phyloP scores from a whole-genome alignment of 257 asterid genomes.

The Nicotiana tabacum region DNA sequence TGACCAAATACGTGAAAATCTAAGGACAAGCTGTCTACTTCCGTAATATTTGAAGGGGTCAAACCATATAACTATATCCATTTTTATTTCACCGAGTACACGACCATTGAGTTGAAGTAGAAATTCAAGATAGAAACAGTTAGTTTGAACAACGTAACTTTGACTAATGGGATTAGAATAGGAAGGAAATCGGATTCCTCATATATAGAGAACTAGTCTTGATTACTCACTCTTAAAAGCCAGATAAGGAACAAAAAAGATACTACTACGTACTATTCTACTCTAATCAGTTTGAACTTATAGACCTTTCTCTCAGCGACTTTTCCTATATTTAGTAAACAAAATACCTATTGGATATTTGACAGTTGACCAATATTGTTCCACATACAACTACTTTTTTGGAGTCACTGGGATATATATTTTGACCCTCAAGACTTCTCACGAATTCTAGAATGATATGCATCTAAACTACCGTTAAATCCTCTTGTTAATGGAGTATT shows the following conservation, averaged over 20 bases:
- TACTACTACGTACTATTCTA: not conserved
- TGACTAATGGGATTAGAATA: not conserved
- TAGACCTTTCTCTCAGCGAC: not conserved
- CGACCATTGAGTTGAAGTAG: not conserved
- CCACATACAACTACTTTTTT: not conserved
- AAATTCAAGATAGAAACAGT: not conserved
- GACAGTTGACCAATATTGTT: not conserved
- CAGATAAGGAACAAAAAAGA: not conserved
- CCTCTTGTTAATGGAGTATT: not conserved
- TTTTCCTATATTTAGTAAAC: not conserved
- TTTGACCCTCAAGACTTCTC: not conserved
- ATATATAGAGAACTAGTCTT: not conserved
- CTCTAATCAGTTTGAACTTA: not conserved
- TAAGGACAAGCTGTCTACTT: not conserved
- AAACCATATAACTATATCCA: not conserved
- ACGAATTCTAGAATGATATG: not conserved
- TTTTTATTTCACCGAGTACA: not conserved
- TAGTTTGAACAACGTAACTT: not conserved
- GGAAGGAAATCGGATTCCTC: no score
- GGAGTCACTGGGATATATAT: not conserved
- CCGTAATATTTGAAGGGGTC: constrained; percentile 3
- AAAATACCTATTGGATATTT: not conserved
- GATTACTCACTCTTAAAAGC: not conserved
- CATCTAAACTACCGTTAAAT: not conserved
- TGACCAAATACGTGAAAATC: not conserved